Base-by-base conservation (phyloP, 441 rosid genomes). In the Jatropha podagrica region DNA sequence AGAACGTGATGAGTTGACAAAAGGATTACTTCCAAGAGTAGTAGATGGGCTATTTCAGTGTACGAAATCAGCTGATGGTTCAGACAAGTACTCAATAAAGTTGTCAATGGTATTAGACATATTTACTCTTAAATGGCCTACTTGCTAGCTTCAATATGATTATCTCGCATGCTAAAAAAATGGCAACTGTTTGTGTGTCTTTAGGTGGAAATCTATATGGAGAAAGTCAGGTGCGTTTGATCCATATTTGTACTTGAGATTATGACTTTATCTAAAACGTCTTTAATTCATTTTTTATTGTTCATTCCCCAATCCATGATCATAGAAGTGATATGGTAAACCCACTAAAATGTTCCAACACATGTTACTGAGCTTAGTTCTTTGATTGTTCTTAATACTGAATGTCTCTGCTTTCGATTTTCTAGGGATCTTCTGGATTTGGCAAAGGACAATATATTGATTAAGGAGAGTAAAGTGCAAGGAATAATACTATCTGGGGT, bases 191-290 rank as follows among this genome's bases (percentile, higher is more conserved):
- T 77, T 74, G 49, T 70, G 17, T 32, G 69, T 62, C 51, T 83
- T 54, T 64, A 91, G 97, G 97, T 94, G 11, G 97, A 92, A 83
- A 91, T 95, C 78, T 95, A 95, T 84, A 89, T 95, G 97, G 98
- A 93, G 88, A 92, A 86, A 87, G 91, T 92, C 79, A 91, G 97
- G 97, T 89, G 79, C 61, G 74, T 38, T 26, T 71, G 59, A 26
- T 64, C 74, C 42, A 49, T 49, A 4, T 42, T 44, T 62, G 27
- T 70, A 3, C 42, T 23, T 41, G 14, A 61, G 12, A 20, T 69
- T 59, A 15, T 55, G 23, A 12, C 51, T 74, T 37, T 49, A 74
- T 62, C 11, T 46, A 32, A 17, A 38, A 75, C 38, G 17, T 74
- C 54, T 48, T 48, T 62, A 11, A 15, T 52, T 52, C n/a, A 52